Evolutionary conservation across 108 stramenopile genomes (phyloP), one percentile per base, ranked within the genome.

Genomic region (Fistulifera solaris): DNA sequence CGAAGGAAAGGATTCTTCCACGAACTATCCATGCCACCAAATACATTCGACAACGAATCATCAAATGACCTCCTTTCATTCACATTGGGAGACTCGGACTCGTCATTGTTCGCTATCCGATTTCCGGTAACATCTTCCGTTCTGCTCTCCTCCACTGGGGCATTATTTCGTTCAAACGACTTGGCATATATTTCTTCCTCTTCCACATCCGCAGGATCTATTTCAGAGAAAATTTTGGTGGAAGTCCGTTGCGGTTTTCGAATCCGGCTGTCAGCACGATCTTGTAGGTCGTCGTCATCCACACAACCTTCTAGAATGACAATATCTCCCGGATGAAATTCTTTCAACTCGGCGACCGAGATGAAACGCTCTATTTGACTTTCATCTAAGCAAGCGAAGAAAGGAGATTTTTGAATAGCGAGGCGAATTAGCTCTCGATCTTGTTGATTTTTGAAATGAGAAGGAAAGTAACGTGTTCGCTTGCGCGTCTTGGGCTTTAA

Each of bases 301-400:
- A 54, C 38, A 26, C 57, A 65, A 17, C 72, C 75, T 44, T 77
- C 66, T n/a, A 70, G 15, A 40, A 81, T 72, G 11, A 81, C 52
- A 17, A 43, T 28, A 27, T 72, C 61, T 11, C 73, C 73, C 2
- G 72, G 69, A 14, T 31, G 48, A 64, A 56, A 81, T 16, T 40
- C 47, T n/a, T 56, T 26, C 21, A 76, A 46, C 17, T 64, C 35
- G 28, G 70, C 62, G 22, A 18, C 61, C 26, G 69, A 21, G n/a
- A 72, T 41, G 55, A 80, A 73, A 13, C 73, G 56, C 25, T 59
- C 59, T 7, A 80, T 53, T 40, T 80, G 78, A 39, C 76, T 67
- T 22, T 67, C 74, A 40, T 80, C 78, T 22, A 80, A 51, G 52
- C 78, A 80, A 6, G 78, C 73, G 42, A 80, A 73, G 52, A 69